Evolutionary conservation across 441 rosid species (phyloP), one percentile per base, ranked within the genome.

Genomic region (Adansonia grandidieri): DNA sequence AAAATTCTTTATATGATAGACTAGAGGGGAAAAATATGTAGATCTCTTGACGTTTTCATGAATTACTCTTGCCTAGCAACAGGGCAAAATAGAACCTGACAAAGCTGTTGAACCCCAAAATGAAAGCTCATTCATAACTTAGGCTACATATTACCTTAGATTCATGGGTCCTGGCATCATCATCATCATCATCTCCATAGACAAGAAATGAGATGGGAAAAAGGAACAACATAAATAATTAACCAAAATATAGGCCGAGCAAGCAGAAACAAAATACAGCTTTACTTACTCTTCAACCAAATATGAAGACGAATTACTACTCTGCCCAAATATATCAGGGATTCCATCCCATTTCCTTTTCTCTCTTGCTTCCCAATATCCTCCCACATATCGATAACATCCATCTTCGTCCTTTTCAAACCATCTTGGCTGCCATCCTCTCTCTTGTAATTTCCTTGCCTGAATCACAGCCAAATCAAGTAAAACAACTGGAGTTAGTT

Each of bases 341-440:
- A 94, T 93, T 44, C 77, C 87, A 66, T 85, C 86, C 98, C 99
- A 94, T 4, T 85, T 80, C 80, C 72, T 86, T 74, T 85, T 87
- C 47, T 90, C 98, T 85, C 95, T 88, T 58, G 94, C 86, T 89
- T 96, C 96, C 99, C 99, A 96, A 77, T 96, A 96, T 17, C 94
- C 94, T 20, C 98, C 98, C 0, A 73, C 56, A 47, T 94, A 96
- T 2, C 85, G 88, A 80, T 96, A 94, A 81, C 96, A 91, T 19
- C 98, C 96, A 60, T 93, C 98, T 73, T 91, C 96, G 11, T 91
- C 98, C 74, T 90, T 93, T 11, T 56, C 78, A 67, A 94, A 96
- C 99, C 99, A 96, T 78, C 92, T 89, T 9, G 98, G 97, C 77
- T 86, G 97, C 99, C 99, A 96, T 13, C 99, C 99, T 77, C 91